These are phyloP conservation scores for Fusarium redolens DNA, from an alignment of 2,329 filamentous ascomycete species.

Conservation along the genomic window DNA sequence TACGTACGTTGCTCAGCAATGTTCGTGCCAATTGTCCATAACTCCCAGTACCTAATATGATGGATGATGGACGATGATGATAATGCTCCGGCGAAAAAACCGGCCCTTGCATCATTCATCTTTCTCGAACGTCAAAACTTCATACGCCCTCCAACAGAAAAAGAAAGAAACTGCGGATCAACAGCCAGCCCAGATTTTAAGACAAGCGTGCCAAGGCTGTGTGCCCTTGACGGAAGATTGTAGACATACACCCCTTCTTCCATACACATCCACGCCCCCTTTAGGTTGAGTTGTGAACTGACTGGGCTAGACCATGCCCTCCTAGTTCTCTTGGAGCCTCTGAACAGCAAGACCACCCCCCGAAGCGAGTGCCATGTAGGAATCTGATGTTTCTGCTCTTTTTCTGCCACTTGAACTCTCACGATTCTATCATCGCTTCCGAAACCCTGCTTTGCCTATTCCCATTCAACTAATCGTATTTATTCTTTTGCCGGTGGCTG, in stretches of 20 bases:
- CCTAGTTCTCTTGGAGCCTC: slow-evolving; percentile 23
- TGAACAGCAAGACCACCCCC: slow-evolving; percentile 32
- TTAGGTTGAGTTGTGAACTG: slow-evolving; percentile 16
- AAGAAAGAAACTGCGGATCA: slow-evolving; percentile 18
- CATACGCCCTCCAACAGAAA: slow-evolving; percentile 2
- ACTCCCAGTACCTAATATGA: background rate
- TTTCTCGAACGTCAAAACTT: slow-evolving; percentile 26
- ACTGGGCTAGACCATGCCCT: slow-evolving; percentile 35
- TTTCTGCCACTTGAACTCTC: slow-evolving; percentile 31
- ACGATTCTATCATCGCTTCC: slow-evolving; percentile 38
- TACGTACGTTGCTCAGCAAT: slow-evolving; percentile 24
- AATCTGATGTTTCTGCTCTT: slow-evolving; percentile 44
- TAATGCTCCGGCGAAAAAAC: background rate
- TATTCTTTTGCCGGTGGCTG: slow-evolving; percentile 41
- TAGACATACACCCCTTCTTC: slow-evolving; percentile 30
- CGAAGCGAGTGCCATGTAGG: slow-evolving; percentile 32
- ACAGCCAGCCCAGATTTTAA: slow-evolving; percentile 15
- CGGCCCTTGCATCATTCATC: slow-evolving; percentile 25
- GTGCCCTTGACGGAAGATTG: slow-evolving; percentile 25
- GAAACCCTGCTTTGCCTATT: slow-evolving; percentile 36
- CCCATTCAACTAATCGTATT: slow-evolving; percentile 26
- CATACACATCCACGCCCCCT: slow-evolving; percentile 22
- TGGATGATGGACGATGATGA: background rate
- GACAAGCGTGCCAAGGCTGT: slow-evolving; percentile 33
- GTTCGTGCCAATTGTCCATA: slow-evolving; percentile 20